Evolutionary conservation across 495 filamentous ascomycete genomes (phyloP), one percentile per base, ranked within the genome.

Genomic region (Cercophora sp.): DNA sequence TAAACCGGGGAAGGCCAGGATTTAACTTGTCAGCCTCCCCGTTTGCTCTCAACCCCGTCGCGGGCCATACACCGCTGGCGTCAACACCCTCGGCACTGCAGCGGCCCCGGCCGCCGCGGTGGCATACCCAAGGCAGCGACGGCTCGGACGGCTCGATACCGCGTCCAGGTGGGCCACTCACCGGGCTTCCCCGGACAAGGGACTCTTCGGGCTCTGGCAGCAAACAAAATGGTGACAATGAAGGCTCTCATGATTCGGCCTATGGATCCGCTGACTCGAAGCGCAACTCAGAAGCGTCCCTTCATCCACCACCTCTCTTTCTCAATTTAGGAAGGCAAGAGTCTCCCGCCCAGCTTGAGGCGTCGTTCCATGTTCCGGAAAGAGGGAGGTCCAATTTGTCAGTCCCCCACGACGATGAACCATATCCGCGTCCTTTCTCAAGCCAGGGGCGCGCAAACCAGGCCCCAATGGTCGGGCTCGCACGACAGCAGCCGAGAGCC

Each of bases 11-110:
- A 32, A 67, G 35, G 24, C 15, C 53, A 18, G 66, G 63, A 10
- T 87, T 82, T 62, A 84, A 59, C 47, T 66, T 81, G 40, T 77
- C 75, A 31, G 64, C 50, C n/a, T 56, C 63, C 1, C 70, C 78
- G 49, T 73, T 85, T 49, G 63, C 44, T 48, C 61, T 52, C 29
- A 51, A 52, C 47, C 56, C 49, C 43, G 56, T 29, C 32, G 23
- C 44, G 36, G 29, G 48, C 47, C 51, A 57, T 32, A 60, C 56
- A 26, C 51, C 58, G 2, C 45, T 58, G 23, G 54, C 58, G 8
- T 48, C 63, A 36, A 66, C 57, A 51, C 63, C 70, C 52, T 60
- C 68, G 51, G 56, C 58, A 48, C 25, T 64, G 48, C 51, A 59
- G 39, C 62, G 74, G 29, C 72, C 73, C 9, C 62, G 60, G 4